Evolutionary conservation across 805 yeast species (phyloP), one percentile per base, ranked within the genome.

Genomic region (Hyphopichia homilentoma): DNA sequence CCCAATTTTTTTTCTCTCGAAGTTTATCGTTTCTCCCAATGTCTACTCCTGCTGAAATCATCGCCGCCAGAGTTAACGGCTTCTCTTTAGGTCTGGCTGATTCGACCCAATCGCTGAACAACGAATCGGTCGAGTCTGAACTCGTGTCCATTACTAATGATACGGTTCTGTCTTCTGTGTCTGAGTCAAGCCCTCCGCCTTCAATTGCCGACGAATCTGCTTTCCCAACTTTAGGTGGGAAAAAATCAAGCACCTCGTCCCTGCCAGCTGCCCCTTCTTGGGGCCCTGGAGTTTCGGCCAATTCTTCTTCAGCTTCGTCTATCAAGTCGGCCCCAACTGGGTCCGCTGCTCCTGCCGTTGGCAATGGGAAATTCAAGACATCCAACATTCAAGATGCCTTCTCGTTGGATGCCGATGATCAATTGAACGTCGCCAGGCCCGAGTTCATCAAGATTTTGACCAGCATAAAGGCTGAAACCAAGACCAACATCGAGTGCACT

Each of bases 401-500:
- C 52, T 73, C 85, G 30, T 72, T 89, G 48, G 81, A 76, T 47
- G 72, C 75, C 35, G 79, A 77, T 33, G 81, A 81, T 41, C 90
- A 84, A 54, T 58, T 79, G 51, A 70, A 75, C 33, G 70, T 81
- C 29, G 54, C 68, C 25, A 79, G 80, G 46, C 68, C 78, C 15
- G 93, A 84, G 45, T 76, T 84, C 39, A 70, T 80, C 47, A 80
- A 80, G 51, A 73, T 85, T 40, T 65, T 87, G 41, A 68, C 75
- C 30, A 62, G 73, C 29, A 73, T 85, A 48, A 82, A 81, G 59
- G 61, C 76, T 37, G 59, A 67, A 21, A 70, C 79, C 39, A 62
- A 70, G 29, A 84, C 88, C 34, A 75, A 77, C 40, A 77, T 88
- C 40, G 96, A 88, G 55, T 83, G 94, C 34, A 85, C 95, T 33